Evolutionary conservation across 1,139 yeast species (phyloP).

Genomic region (Candida sp.): DNA sequence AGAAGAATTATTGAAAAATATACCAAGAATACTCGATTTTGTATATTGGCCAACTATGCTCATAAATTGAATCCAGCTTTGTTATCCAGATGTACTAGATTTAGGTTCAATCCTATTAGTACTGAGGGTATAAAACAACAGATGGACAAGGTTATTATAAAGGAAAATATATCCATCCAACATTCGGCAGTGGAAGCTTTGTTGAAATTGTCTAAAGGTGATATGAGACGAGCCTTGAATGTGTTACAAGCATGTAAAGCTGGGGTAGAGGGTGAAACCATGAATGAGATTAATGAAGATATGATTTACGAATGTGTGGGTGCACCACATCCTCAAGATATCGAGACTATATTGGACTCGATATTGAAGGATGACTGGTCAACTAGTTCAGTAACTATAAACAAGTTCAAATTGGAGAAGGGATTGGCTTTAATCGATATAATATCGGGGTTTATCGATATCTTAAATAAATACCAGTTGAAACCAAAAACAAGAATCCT

Average conservation of each 20-base stretch:
- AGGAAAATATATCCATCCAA: constrained; percentile 59
- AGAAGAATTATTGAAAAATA: constrained; percentile 91
- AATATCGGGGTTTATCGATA: constrained; percentile 69
- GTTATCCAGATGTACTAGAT: constrained; percentile 90
- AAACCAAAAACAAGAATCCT: constrained; percentile 57
- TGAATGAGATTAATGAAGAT: constrained; percentile 56
- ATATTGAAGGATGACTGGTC: constrained; percentile 89
- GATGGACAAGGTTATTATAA: constrained; percentile 61
- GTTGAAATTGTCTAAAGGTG: constrained; percentile 76
- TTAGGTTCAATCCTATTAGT: constrained; percentile 83
- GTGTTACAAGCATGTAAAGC: constrained; percentile 94
- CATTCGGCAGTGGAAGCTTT: constrained; percentile 65
- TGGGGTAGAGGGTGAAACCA: constrained; percentile 47
- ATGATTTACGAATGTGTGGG: constrained; percentile 95
- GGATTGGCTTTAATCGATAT: constrained; percentile 92
- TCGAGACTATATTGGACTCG: constrained; percentile 70
- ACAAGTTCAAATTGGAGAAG: constrained; percentile 58
- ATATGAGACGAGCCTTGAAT: constrained; percentile 93
- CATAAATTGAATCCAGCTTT: constrained; percentile 96
- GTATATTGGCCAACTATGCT: constrained; percentile 94
- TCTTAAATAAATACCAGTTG: constrained; percentile 65
- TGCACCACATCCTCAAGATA: constrained; percentile 87
- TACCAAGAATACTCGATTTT: constrained; percentile 92
- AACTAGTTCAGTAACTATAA: constrained; percentile 65
- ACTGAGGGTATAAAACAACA: constrained; percentile 66